Evolutionary conservation across 2,329 filamentous ascomycete genomes (phyloP).

Genomic region (Calonectria leucothoes): DNA sequence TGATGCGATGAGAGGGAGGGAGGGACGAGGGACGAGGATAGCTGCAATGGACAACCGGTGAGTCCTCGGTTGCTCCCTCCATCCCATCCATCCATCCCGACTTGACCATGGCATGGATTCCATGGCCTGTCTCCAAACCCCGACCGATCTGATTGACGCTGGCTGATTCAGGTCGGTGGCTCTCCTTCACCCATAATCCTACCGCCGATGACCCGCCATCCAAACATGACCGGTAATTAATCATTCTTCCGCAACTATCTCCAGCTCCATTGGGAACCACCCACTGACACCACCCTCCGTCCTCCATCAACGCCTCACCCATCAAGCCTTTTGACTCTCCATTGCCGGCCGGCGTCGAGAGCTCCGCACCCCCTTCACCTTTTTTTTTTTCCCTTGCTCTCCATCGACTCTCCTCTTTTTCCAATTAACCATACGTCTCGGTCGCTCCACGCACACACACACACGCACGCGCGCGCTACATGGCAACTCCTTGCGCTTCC

Average conservation of each 20-base stretch:
- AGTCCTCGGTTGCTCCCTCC: slow-evolving; percentile 8
- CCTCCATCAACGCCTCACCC: slow-evolving; percentile 7
- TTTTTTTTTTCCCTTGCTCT: background rate
- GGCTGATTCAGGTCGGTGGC: slow-evolving; percentile 5
- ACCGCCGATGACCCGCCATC: background rate
- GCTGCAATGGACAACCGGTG: slow-evolving; percentile 18
- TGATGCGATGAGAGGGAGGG: background rate
- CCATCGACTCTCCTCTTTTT: slow-evolving; percentile 12
- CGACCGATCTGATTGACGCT: slow-evolving; percentile 12
- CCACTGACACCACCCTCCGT: slow-evolving; percentile 4
- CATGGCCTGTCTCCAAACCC: slow-evolving; percentile 1
- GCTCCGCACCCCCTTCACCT: slow-evolving; percentile 11
- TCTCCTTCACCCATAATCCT: background rate
- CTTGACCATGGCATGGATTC: slow-evolving; percentile 3
- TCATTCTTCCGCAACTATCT: slow-evolving; percentile 11
- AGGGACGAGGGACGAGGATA: slow-evolving; percentile 1
- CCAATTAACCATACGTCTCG: background rate
- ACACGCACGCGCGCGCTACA: background rate
- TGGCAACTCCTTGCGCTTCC: slow-evolving; percentile 20
- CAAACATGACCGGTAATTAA: slow-evolving; percentile 5
- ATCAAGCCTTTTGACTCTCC: slow-evolving; percentile 8
- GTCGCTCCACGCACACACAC: slow-evolving; percentile 11
- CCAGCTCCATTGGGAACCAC: slow-evolving; percentile 11
- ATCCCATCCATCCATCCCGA: background rate
- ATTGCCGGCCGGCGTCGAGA: slow-evolving; percentile 18